Evolutionary conservation across 1,284 basidiomycete genomes (phyloP).

Genomic region (Phlebopus sp.): DNA sequence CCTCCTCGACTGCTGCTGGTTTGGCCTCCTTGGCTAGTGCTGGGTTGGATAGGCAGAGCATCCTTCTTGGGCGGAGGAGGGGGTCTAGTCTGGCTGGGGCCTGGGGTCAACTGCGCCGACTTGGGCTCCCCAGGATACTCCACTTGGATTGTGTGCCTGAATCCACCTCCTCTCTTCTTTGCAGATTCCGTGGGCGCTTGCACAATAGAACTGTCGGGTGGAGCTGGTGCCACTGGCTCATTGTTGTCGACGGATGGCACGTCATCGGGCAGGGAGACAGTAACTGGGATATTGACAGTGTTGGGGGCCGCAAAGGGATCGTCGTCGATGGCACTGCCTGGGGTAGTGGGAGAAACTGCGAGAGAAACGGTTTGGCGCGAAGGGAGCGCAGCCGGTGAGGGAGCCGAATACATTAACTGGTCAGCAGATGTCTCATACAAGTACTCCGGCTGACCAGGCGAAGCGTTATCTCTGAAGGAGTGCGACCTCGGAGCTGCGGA

Average conservation of each 20-base stretch:
- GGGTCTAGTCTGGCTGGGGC: constrained; percentile 21
- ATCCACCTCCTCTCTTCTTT: constrained; percentile 41
- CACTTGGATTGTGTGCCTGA: constrained; percentile 88
- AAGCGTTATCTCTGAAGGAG: constrained; percentile 37
- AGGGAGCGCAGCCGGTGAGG: constrained; percentile 30
- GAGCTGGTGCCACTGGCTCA: constrained; percentile 21
- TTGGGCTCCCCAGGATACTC: constrained; percentile 64
- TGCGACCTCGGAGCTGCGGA: constrained; percentile 34
- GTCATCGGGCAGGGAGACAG: constrained; percentile 32
- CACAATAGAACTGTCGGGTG: constrained; percentile 19
- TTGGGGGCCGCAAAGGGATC: constrained; percentile 49
- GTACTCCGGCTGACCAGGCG: constrained; percentile 43
- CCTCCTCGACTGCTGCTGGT: constrained; percentile 13
- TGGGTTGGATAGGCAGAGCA: constrained; percentile 7
- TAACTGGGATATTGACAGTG: constrained; percentile 33
- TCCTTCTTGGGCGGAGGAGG: constrained; percentile 16
- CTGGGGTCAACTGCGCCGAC: constrained; percentile 19
- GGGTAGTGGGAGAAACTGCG: constrained; percentile 41
- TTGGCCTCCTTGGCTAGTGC: constrained; percentile 16
- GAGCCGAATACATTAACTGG: constrained; percentile 41
- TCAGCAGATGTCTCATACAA: constrained; percentile 52
- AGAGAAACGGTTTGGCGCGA: constrained; percentile 44
- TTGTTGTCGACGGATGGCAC: constrained; percentile 28
- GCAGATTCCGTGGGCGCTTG: constrained; percentile 29
- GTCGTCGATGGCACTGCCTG: constrained; percentile 40